A percentile compares a stretch with the other conserved stretches of the same genome.
phyloP scores from a whole-genome alignment of 2,329 filamentous ascomycete genomes.

The Phyllosticta citribraziliensis region DNA sequence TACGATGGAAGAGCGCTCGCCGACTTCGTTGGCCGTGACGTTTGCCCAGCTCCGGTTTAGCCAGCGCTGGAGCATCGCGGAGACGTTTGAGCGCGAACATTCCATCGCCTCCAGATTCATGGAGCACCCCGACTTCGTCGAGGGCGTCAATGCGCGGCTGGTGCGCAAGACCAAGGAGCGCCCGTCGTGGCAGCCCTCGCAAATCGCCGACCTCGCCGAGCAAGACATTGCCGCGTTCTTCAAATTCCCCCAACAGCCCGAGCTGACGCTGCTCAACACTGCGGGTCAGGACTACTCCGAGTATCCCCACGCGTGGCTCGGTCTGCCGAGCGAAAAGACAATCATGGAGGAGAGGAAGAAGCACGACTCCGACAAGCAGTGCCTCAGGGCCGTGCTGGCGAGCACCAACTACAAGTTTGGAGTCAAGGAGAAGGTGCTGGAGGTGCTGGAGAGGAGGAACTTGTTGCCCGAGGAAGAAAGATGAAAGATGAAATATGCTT shows the following conservation, averaged over 20 bases:
- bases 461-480: neutral
- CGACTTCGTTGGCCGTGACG: constrained; percentile 76
- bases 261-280: constrained; percentile 51
- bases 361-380: constrained; percentile 23
- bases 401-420: constrained; percentile 36
- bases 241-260: constrained; percentile 23
- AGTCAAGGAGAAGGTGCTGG: constrained; percentile 49
- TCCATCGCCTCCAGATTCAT: constrained; percentile 82
- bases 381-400: constrained; percentile 31
- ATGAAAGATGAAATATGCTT: no score
- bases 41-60: constrained; percentile 74
- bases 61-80: constrained; percentile 64
- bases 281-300: constrained; percentile 49
- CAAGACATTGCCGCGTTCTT: constrained; percentile 63
- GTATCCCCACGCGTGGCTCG: constrained; percentile 64
- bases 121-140: constrained; percentile 79
- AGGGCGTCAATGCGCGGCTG: constrained; percentile 77
- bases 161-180: constrained; percentile 56
- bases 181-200: constrained; percentile 68
- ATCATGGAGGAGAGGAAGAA: constrained; percentile 31
- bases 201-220: constrained; percentile 55
- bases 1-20: constrained; percentile 69
- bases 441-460: constrained; percentile 42
- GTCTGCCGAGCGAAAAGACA: constrained; percentile 62
- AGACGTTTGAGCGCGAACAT: constrained; percentile 81